Evolutionary conservation across 108 stramenopile species (phyloP).

Genomic region (Chaetoceros tenuissimus): DNA sequence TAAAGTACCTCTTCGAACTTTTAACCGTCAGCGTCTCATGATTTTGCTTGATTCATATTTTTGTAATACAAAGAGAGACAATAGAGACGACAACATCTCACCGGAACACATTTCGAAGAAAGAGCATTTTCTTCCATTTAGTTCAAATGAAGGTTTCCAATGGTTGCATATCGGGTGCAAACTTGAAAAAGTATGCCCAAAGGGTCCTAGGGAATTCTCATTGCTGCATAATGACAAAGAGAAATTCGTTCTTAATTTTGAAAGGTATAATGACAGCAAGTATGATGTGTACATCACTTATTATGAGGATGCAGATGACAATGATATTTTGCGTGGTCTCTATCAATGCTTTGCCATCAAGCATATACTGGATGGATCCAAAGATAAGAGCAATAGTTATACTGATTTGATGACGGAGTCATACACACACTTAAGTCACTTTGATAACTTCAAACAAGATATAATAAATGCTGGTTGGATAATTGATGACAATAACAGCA

Average conservation of each 20-base stretch:
- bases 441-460: background rate
- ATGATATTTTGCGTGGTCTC: conserved; percentile 14
- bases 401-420: background rate
- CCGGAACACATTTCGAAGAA: conserved; percentile 45
- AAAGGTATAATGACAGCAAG: background rate
- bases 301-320: conserved; percentile 1
- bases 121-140: conserved; percentile 55
- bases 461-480: background rate
- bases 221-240: conserved; percentile 6
- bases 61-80: background rate
- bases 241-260: background rate
- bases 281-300: conserved; percentile 1
- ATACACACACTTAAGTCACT: background rate
- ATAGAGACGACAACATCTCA: conserved; percentile 15
- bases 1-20: conserved; percentile 56
- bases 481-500: background rate
- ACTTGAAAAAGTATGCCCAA: conserved; percentile 32
- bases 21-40: conserved; percentile 74
- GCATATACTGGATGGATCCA: background rate
- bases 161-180: conserved; percentile 58
- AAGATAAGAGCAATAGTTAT: background rate
- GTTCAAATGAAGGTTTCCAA: conserved; percentile 16
- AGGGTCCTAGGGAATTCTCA: conserved; percentile 27
- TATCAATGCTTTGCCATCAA: conserved; percentile 3
- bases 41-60: conserved; percentile 45